Evolutionary conservation across 1,284 basidiomycete species (phyloP), one percentile per base, ranked within the genome.

Genomic region (Fomitiporia mediterranea): DNA sequence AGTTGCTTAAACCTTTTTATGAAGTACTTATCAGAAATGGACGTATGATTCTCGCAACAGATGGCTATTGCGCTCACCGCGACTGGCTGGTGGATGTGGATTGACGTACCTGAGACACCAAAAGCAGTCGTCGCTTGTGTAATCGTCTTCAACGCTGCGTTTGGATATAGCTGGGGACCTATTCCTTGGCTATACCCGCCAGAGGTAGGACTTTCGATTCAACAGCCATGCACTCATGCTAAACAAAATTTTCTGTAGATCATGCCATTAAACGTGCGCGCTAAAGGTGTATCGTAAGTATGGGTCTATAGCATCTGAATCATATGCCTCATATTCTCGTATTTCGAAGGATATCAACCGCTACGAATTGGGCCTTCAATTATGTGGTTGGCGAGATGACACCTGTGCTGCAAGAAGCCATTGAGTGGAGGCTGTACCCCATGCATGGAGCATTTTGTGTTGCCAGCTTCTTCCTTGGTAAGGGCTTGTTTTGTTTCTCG

Each of bases 391-490:
- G 95, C 21, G 90, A 94, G 69, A 78, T 84, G 35, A 98, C 95
- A 0, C 95, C 95, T 0, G 79, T 88, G 47, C 75, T 98, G 50
- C 94, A 98, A 73, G 93, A 97, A 62, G 72, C 81, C 37, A 98
- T 99, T 63, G 81, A 82, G 37, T 99, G 96, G 95, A 80, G 91
- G 52, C 72, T 98, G 51, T 98, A 98, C 72, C 91, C 91, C 0
- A 95, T 99, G 91, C 94, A 97, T 64, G 94, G 91, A 11, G 93
- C 93, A 72, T 96, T 96, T 73, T 95, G 94, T 69, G 80, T 83
- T 11, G 84, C 87, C 66, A 93, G 91, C 63, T 94, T 97, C 67
- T 76, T 94, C 40, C 72, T 94, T 23, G 87, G 84, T 81, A 63
- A 65, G 75, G 71, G 30, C 43, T 60, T 19, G 39, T 35, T 46